These are phyloP conservation scores for Pneumocystis wakefieldiae DNA, from an alignment of 1,139 yeast species.

Conservation along the genomic window DNA sequence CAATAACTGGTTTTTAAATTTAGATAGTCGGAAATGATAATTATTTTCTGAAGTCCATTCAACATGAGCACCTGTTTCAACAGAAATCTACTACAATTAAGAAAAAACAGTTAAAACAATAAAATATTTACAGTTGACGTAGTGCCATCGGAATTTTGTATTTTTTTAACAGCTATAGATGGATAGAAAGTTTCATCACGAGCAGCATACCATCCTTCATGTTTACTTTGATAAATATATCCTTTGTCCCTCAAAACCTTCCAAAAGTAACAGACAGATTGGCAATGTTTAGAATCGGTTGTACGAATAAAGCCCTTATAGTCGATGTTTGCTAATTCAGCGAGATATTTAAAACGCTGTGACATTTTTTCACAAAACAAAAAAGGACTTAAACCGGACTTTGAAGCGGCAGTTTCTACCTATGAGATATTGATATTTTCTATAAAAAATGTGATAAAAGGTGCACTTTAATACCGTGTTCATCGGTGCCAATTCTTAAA, in stretches of 20 bases:
- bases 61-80: constrained; percentile 67
- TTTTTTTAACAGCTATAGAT: constrained; percentile 50
- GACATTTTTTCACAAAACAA: constrained; percentile 59
- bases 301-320: constrained; percentile 79
- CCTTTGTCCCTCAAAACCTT: constrained; percentile 41
- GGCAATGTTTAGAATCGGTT: constrained; percentile 64
- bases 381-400: constrained; percentile 42
- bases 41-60: constrained; percentile 64
- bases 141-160: constrained; percentile 27
- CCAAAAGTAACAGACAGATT: constrained; percentile 61
- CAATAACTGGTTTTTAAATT: constrained; percentile 42
- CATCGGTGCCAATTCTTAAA: constrained; percentile 89
- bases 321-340: constrained; percentile 38
- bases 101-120: background rate
- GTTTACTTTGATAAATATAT: constrained; percentile 64
- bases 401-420: constrained; percentile 61
- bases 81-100: constrained; percentile 30
- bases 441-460: background rate
- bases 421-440: background rate
- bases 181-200: constrained; percentile 94
- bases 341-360: constrained; percentile 46
- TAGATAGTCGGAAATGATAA: constrained; percentile 65
- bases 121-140: background rate
- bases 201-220: constrained; percentile 87
- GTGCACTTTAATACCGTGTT: constrained; percentile 64